These are phyloP conservation scores for Clavariopsis aquatica DNA, from an alignment of 495 filamentous ascomycete species.

Conservation along the genomic window DNA sequence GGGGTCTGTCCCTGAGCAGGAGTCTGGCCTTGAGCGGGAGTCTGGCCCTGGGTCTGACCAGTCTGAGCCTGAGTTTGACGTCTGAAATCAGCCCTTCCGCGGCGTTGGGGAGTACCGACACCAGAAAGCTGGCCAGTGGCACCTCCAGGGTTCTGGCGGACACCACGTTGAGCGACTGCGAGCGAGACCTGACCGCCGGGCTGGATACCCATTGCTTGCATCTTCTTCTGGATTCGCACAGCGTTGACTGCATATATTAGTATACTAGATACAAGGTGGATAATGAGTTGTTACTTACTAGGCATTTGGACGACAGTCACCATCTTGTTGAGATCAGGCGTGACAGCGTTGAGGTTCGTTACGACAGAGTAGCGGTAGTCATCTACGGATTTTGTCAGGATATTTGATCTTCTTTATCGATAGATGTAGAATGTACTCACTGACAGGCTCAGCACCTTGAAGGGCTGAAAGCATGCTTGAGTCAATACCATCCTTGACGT, in stretches of 20 bases:
- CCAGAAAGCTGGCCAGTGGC: conserved; percentile 27
- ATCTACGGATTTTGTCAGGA: conserved; percentile 3
- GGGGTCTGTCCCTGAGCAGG: conserved; percentile 1
- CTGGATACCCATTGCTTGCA: conserved; percentile 32
- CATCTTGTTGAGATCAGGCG: conserved; percentile 35
- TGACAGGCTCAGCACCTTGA: conserved; percentile 22
- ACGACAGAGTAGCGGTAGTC: conserved; percentile 39
- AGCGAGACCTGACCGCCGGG: conserved; percentile 25
- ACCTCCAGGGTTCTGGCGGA: conserved; percentile 39
- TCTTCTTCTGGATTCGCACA: conserved; percentile 30
- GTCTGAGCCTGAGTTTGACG: conserved; percentile 6
- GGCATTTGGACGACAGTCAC: conserved; percentile 40
- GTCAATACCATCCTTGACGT: conserved; percentile 37
- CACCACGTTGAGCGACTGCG: conserved; percentile 32
- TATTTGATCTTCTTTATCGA: background rate
- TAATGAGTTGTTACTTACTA: conserved; percentile 21
- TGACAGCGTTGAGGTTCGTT: conserved; percentile 36
- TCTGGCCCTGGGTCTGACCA: background rate
- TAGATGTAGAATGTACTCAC: conserved; percentile 28
- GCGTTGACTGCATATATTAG: conserved; percentile 41
- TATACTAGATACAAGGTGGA: background rate
- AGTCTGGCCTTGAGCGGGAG: background rate
- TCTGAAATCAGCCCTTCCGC: conserved; percentile 6
- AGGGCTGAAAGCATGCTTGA: conserved; percentile 30
- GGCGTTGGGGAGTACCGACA: conserved; percentile 16